Conservation (phyloP, 768 basidiomycete genomes). For the Amanita molliuscula region DNA sequence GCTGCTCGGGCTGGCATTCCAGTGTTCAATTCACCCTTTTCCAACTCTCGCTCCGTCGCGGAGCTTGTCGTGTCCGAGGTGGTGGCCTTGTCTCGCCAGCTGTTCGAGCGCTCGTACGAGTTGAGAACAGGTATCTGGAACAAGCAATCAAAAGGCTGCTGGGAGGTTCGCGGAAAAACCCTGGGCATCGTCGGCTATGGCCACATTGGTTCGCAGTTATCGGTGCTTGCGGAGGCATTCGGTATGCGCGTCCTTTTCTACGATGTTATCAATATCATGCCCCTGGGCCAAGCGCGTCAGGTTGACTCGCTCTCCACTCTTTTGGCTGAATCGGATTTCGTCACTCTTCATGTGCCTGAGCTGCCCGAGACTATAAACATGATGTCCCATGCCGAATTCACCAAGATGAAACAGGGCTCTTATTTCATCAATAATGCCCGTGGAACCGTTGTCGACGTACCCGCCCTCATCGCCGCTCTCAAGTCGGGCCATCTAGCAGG, state of each 20-base stretch:
- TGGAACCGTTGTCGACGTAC: slow-evolving; percentile 91
- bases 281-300: slow-evolving; percentile 88
- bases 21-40: slow-evolving; percentile 98
- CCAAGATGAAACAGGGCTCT: slow-evolving; percentile 88
- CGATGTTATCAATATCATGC: slow-evolving; percentile 96
- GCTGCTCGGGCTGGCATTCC: slow-evolving; percentile 87
- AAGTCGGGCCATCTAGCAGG: slow-evolving; percentile 85
- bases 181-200: slow-evolving; percentile 98
- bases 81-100: slow-evolving; percentile 88
- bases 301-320: slow-evolving; percentile 70
- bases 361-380: slow-evolving; percentile 92
- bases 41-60: slow-evolving; percentile 97
- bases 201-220: slow-evolving; percentile 95
- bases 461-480: slow-evolving; percentile 73
- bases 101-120: slow-evolving; percentile 82
- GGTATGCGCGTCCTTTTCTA: slow-evolving; percentile 94
- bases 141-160: slow-evolving; percentile 97
- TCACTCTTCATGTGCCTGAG: slow-evolving; percentile 95
- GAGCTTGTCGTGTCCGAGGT: slow-evolving; percentile 95
- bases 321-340: slow-evolving; percentile 77
- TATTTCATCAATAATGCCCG: slow-evolving; percentile 99
- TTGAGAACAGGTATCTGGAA: slow-evolving; percentile 92
- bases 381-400: slow-evolving; percentile 69
- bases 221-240: slow-evolving; percentile 92
- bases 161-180: slow-evolving; percentile 97